Percentiles rank a stretch among this genome's conserved stretches.
These are phyloP conservation scores for Diplodia seriata DNA, from an alignment of 2,329 filamentous ascomycete genomes.

Conservation along the genomic window DNA sequence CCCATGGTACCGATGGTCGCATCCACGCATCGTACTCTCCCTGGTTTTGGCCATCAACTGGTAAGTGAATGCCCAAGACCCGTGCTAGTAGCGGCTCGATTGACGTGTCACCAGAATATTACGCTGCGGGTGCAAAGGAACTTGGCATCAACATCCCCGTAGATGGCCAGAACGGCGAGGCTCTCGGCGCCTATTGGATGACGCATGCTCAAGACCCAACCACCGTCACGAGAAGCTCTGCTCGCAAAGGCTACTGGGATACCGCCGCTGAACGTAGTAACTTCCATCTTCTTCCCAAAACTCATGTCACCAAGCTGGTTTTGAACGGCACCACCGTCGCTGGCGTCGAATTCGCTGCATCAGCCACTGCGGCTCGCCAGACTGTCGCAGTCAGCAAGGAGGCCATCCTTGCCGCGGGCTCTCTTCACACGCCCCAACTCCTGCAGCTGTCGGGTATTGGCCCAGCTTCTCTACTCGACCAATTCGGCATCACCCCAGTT, in stretches of 20 bases:
- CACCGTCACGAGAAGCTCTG: slow-evolving; percentile 22
- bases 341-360: slow-evolving; percentile 19
- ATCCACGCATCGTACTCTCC: slow-evolving; percentile 21
- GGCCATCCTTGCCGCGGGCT: slow-evolving; percentile 40
- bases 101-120: slow-evolving; percentile 9
- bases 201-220: slow-evolving; percentile 31
- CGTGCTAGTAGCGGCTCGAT: neutral
- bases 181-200: slow-evolving; percentile 32
- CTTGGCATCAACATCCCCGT: slow-evolving; percentile 32
- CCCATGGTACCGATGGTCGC: slow-evolving; percentile 33
- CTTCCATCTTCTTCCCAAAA: slow-evolving; percentile 36
- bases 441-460: slow-evolving; percentile 44
- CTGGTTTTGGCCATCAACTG: slow-evolving; percentile 22
- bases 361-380: slow-evolving; percentile 9
- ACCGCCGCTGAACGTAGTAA: slow-evolving; percentile 36
- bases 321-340: slow-evolving; percentile 6
- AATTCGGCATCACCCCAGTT: slow-evolving; percentile 36
- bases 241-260: slow-evolving; percentile 33
- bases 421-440: slow-evolving; percentile 41
- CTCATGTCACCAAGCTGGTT: slow-evolving; percentile 26
- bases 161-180: slow-evolving; percentile 34
- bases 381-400: slow-evolving; percentile 38
- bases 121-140: slow-evolving; percentile 34
- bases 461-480: slow-evolving; percentile 37
- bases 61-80: neutral